These are phyloP conservation scores for Gaeumannomyces sp. DNA, from an alignment of 2,329 filamentous ascomycete genomes.

Conservation along the genomic window DNA sequence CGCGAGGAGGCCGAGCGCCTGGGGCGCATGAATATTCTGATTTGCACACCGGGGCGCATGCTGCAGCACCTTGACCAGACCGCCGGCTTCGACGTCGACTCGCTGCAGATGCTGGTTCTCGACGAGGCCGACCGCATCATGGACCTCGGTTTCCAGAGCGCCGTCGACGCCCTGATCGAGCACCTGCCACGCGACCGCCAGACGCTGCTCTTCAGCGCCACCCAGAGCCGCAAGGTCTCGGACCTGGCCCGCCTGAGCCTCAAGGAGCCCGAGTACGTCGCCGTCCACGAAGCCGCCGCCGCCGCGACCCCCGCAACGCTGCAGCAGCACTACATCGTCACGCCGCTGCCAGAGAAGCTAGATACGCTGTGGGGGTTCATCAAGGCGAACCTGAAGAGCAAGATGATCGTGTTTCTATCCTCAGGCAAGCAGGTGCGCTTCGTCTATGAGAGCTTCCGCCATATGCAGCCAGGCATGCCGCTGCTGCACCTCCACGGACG, in stretches of 20 bases:
- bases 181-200: conserved; percentile 82
- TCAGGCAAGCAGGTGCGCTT: conserved; percentile 96
- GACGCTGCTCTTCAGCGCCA: conserved; percentile 92
- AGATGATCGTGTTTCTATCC: conserved; percentile 92
- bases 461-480: conserved; percentile 89
- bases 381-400: conserved; percentile 81
- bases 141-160: conserved; percentile 92
- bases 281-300: conserved; percentile 78
- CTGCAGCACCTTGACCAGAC: conserved; percentile 95
- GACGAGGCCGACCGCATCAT: conserved; percentile 96
- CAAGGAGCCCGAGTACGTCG: conserved; percentile 87
- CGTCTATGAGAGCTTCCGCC: conserved; percentile 86
- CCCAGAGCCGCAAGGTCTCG: conserved; percentile 89
- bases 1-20: conserved; percentile 81
- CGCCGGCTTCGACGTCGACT: conserved; percentile 80
- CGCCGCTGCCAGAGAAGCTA: conserved; percentile 79
- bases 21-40: conserved; percentile 90
- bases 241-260: conserved; percentile 86
- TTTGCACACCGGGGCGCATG: conserved; percentile 92
- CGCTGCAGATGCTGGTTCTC: conserved; percentile 85
- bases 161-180: conserved; percentile 87
- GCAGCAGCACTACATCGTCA: conserved; percentile 86
- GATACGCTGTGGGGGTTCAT: conserved; percentile 92
- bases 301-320: conserved; percentile 76
- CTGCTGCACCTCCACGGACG: conserved; percentile 88